Percentiles rank a stretch among this genome's conserved stretches.
phyloP scores from a whole-genome alignment of 176 grass and related monocot genomes.

The Rhynchospora breviuscula region DNA sequence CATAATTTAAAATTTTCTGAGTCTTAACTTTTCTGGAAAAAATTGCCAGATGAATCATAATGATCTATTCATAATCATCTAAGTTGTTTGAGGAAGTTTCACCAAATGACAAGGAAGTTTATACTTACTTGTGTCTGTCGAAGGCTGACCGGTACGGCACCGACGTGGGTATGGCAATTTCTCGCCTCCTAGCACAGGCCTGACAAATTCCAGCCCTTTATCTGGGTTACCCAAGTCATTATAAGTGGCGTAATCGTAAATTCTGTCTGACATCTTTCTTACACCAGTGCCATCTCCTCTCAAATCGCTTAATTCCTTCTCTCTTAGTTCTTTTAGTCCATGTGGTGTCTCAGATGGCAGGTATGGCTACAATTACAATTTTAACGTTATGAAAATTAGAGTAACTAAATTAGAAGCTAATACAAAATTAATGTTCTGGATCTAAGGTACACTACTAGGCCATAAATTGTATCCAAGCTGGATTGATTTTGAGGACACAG shows the following conservation, averaged over 20 bases:
- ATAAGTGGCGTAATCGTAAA: conserved; percentile 81
- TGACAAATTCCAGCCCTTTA: conserved; percentile 46
- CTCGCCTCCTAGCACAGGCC: conserved; percentile 67
- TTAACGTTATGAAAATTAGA: background rate
- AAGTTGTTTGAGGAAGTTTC: conserved; percentile 2
- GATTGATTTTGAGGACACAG: background rate
- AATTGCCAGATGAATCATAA: conserved; percentile 2
- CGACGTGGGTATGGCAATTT: conserved; percentile 83
- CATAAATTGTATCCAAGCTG: background rate
- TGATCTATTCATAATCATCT: background rate
- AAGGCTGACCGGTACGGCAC: conserved; percentile 75
- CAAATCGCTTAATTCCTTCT: conserved; percentile 69
- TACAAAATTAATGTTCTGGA: background rate
- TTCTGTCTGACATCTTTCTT: conserved; percentile 67
- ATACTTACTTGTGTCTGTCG: conserved; percentile 83
- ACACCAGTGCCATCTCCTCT: conserved; percentile 73
- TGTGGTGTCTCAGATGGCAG: conserved; percentile 79
- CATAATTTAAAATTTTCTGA: background rate
- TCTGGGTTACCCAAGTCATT: conserved; percentile 98
- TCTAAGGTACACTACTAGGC: background rate
- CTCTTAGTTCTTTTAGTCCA: conserved; percentile 62
- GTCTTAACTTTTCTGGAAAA: background rate
- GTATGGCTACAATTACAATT: conserved; percentile 89
- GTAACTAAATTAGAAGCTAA: background rate
- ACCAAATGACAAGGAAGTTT: conserved; percentile 10